Evolutionary conservation across 2,329 filamentous ascomycete species (phyloP).

Genomic region (Dactylonectria estremocensis): DNA sequence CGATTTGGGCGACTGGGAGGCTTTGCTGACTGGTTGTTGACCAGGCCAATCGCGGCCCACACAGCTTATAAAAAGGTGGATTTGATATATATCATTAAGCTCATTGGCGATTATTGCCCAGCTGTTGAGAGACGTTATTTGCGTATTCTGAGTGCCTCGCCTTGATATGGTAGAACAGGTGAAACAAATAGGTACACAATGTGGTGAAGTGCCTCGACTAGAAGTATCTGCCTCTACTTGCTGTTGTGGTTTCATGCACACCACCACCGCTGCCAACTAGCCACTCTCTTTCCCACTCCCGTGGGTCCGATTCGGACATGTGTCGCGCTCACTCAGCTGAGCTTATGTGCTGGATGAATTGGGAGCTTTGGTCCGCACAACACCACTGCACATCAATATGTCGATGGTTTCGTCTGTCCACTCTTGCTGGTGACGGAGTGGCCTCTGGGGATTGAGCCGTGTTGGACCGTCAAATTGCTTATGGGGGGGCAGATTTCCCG

Average conservation of each 20-base stretch:
- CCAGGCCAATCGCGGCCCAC: not conserved
- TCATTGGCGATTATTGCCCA: not conserved
- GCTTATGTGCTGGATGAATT: not conserved
- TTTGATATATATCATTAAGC: conserved; percentile 1
- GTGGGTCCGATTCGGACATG: too few species aligned
- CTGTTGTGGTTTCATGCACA: too few species aligned
- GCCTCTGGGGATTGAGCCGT: conserved; percentile 2
- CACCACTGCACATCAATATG: not conserved
- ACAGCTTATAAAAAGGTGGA: conserved; percentile 2
- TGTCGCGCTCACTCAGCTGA: too few species aligned
- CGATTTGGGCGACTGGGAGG: conserved; percentile 3
- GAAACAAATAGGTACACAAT: not conserved
- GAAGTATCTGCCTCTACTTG: too few species aligned
- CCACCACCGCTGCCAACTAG: too few species aligned
- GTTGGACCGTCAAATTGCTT: conserved; percentile 24
- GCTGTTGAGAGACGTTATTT: too few species aligned
- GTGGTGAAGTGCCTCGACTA: too few species aligned
- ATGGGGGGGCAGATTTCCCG: conserved; percentile 5
- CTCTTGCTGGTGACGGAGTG: conserved; percentile 17
- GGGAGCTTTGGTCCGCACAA: not conserved
- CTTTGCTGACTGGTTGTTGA: not conserved
- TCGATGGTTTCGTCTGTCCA: conserved; percentile 21
- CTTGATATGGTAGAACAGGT: not conserved
- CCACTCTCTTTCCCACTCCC: not conserved
- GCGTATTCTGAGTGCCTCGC: too few species aligned